Evolutionary conservation across 768 basidiomycete species (phyloP).

Genomic region (Rickenella mellea): DNA sequence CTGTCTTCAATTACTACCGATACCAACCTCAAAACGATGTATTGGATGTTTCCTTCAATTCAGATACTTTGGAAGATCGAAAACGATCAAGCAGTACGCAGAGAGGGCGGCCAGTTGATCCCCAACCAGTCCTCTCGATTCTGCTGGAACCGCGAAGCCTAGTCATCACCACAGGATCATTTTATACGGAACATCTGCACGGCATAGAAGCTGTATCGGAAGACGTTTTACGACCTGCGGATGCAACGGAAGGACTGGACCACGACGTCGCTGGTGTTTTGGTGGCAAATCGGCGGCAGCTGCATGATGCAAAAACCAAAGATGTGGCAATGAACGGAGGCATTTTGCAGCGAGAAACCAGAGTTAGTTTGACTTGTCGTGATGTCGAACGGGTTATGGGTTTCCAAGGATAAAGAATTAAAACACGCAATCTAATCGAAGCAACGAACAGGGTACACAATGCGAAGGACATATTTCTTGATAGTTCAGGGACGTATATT

Average conservation of each 20-base stretch:
- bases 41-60: conserved; percentile 12
- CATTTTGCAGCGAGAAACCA: conserved; percentile 40
- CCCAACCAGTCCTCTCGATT: conserved; percentile 56
- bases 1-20: conserved; percentile 74
- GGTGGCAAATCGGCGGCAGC: conserved; percentile 50
- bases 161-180: conserved; percentile 57
- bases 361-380: conserved; percentile 83
- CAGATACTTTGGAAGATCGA: conserved; percentile 2
- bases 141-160: conserved; percentile 82
- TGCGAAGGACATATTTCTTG: neutral
- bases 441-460: neutral
- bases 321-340: conserved; percentile 38
- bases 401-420: too few relatives aligned
- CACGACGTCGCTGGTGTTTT: conserved; percentile 16
- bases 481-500: too few relatives aligned
- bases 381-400: conserved; percentile 65
- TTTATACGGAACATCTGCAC: conserved; percentile 72
- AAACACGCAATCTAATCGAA: neutral
- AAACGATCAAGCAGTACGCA: conserved; percentile 4
- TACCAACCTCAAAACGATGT: conserved; percentile 28
- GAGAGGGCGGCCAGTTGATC: conserved; percentile 48
- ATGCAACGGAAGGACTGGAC: conserved; percentile 18
- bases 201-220: conserved; percentile 57
- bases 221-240: conserved; percentile 27
- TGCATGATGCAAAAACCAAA: conserved; percentile 32